These are phyloP conservation scores for Blastocystis sp. DNA, from an alignment of 352 stramenopile species.

Conservation along the genomic window DNA sequence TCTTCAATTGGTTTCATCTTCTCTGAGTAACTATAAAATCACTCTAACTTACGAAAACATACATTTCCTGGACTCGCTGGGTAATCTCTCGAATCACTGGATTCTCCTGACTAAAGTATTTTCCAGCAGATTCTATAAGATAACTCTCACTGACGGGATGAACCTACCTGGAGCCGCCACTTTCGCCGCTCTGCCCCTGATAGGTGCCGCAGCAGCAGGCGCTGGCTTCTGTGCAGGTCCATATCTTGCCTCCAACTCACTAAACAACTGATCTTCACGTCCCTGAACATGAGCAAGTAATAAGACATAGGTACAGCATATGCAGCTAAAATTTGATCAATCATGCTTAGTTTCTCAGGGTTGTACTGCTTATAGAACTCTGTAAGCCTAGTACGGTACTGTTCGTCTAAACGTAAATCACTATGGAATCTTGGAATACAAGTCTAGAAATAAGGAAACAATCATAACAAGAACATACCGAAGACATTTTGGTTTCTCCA, in stretches of 20 bases:
- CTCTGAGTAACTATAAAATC: constrained; percentile 16
- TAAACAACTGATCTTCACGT: constrained; percentile 51
- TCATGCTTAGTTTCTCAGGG: constrained; percentile 57
- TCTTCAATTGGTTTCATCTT: constrained; percentile 81
- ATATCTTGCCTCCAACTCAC: constrained; percentile 52
- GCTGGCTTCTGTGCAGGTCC: constrained; percentile 7
- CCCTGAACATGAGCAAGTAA: neutral
- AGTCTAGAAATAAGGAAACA: neutral
- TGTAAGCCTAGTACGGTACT: constrained; percentile 31
- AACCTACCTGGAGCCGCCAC: neutral
- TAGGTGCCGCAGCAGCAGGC: neutral
- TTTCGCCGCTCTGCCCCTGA: neutral
- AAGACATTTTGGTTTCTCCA: constrained; percentile 14
- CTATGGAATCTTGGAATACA: neutral
- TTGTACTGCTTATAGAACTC: constrained; percentile 67
- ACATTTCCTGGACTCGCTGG: constrained; percentile 45
- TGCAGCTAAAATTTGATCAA: constrained; percentile 59
- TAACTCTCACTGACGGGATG: neutral
- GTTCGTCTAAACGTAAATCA: constrained; percentile 37
- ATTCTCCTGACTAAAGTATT: constrained; percentile 64
- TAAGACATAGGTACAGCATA: constrained; percentile 25
- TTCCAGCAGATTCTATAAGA: constrained; percentile 43
- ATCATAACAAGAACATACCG: neutral
- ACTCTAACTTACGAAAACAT: neutral
- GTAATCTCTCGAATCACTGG: constrained; percentile 63